These are phyloP conservation scores for Solanum chilense DNA, from an alignment of 257 asterid genomes.

Conservation along the genomic window DNA sequence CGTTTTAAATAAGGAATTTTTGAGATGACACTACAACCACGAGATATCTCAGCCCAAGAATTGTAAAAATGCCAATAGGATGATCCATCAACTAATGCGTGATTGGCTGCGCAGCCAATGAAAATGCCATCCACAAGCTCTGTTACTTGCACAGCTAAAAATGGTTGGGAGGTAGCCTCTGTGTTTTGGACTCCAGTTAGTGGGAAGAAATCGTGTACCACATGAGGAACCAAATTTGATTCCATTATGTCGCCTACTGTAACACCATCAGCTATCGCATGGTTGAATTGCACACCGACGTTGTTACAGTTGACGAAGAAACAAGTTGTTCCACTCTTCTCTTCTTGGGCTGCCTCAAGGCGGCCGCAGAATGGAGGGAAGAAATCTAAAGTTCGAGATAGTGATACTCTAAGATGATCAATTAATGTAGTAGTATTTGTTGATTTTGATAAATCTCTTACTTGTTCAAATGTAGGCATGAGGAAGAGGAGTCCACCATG, in stretches of 20 bases:
- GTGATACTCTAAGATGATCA: background rate
- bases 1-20: constrained; percentile 15
- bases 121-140: constrained; percentile 38
- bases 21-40: constrained; percentile 9
- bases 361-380: background rate
- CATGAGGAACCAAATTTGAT: no score
- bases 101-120: constrained; percentile 27
- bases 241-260: background rate
- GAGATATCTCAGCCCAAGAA: constrained; percentile 3
- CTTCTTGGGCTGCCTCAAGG: background rate
- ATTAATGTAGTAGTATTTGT: background rate
- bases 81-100: constrained; percentile 18
- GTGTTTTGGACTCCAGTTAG: background rate
- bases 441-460: background rate
- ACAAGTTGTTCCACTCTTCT: background rate
- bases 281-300: background rate
- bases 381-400: background rate
- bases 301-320: background rate
- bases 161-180: background rate
- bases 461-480: background rate
- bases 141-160: background rate
- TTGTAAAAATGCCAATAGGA: constrained; percentile 33
- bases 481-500: background rate
- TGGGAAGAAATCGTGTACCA: background rate
- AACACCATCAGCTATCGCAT: background rate